Base-by-base conservation (phyloP, 345 rosid genomes). In the Camelina hispida region DNA sequence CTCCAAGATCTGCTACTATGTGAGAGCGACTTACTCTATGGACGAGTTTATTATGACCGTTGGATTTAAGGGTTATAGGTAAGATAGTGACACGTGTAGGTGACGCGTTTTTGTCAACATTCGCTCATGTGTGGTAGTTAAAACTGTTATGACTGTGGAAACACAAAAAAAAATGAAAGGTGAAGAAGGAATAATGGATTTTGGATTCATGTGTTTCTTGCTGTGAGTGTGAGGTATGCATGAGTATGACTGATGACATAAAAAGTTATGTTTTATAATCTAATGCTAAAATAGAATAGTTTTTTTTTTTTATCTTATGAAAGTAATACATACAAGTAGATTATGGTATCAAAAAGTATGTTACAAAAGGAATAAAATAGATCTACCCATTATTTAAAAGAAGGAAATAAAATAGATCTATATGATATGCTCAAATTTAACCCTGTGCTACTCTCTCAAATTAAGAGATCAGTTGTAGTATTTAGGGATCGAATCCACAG, bases 11-110 rank as follows among this genome's bases (percentile, higher is more conserved):
- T 30, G 64, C 25, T 76, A 43, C 63, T 69, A 50, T 69, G 71
- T 47, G 80, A 62, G 52, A 55, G 46, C 66, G 71, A 70, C 71
- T 3, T 55, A 63, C 70, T 46, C 12, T 63, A 2, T 69, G 58
- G 58, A 0, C 0, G 44, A 63, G 47, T 6, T 62, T 25, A 25
- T 18, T 2, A 10, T 56, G 37, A 22, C 66, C 76, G 60, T 77
- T 69, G 11, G 75, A 76, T 77, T 63, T 23, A 2, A 7, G 0
- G 0, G 0, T 17, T 12, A 0, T 4, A 4, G 23, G 1, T 62
- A 17, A 55, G 47, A 77, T 47, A 20, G 46, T 0, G 47, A 63
- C 75, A 70, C 71, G 80, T 70, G 71, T 69, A 14, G 14, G 0
- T 37, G 37, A 38, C 14, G 28, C 16, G 52, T 60, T 48, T 47